A percentile compares a stretch with the other conserved stretches of the same genome.
Evolutionary conservation across 805 yeast species (phyloP).

Genomic region (Kluyveromyces lactis): DNA sequence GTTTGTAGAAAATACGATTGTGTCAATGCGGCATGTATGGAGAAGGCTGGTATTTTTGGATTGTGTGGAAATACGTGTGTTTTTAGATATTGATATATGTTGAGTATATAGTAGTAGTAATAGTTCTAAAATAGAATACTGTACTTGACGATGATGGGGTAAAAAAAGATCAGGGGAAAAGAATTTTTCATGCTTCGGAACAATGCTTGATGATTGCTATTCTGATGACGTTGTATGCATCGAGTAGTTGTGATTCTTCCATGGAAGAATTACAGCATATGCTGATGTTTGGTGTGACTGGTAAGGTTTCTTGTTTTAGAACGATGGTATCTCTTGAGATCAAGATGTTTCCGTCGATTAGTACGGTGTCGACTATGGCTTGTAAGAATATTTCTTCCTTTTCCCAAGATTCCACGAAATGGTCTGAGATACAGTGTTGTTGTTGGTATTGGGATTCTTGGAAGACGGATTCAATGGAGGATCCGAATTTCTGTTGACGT

Average conservation of each 20-base stretch:
- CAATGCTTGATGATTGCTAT: constrained; percentile 10
- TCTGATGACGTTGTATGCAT: constrained; percentile 34
- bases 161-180: too few species aligned
- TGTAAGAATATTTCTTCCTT: constrained; percentile 57
- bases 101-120: too few species aligned
- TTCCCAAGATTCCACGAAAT: constrained; percentile 30
- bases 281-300: constrained; percentile 54
- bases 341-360: constrained; percentile 45
- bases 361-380: constrained; percentile 49
- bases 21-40: too few species aligned
- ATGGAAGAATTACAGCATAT: constrained; percentile 42
- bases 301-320: constrained; percentile 65
- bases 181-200: too few species aligned
- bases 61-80: too few species aligned
- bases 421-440: constrained; percentile 26
- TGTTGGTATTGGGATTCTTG: constrained; percentile 20
- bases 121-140: too few species aligned
- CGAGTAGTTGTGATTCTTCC: constrained; percentile 35
- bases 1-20: too few species aligned
- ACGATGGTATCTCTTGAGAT: constrained; percentile 58
- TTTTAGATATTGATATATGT: too few species aligned
- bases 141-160: too few species aligned
- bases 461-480: constrained; percentile 22
- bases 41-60: too few species aligned
- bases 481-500: constrained; percentile 25